Evolutionary conservation across 2,329 filamentous ascomycete species (phyloP), one percentile per base, ranked within the genome.

Genomic region (Ophiocordyceps robertsii): DNA sequence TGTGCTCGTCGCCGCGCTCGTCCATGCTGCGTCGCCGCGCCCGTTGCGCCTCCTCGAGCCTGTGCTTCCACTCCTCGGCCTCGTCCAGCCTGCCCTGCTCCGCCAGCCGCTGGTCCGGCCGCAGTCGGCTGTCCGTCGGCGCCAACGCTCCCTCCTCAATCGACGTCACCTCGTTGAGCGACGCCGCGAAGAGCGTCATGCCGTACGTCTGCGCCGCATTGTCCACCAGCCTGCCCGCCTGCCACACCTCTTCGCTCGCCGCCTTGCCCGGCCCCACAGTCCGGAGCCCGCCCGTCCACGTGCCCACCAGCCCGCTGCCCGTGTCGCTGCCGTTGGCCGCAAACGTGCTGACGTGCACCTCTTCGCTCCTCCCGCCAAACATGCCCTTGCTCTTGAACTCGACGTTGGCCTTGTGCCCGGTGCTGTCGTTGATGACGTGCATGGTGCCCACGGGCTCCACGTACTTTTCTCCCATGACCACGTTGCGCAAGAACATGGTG

Each of bases 381-480:
- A 98, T 95, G 50, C 92, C 90, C 57, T 92, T 93, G 43, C 82
- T 78, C 58, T 92, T 93, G 67, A 98, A 98, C 44, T 90, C 88
- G 38, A 87, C 78, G n/a, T 82, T 72, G 1, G 88, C 85, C 57
- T 86, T 89, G 50, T 84, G 79, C 8, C 89, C 87, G 0, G 81
- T 87, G 6, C 75, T 82, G 55, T 98, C 92, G 58, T 90, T 90
- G 49, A 77, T 66, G 30, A 98, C 76, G 21, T 81, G 79, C 85
- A 96, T 92, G 37, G 77, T 86, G 38, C 89, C 89, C 1, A 93
- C 86, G 0, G 92, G 92, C 63, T 98, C 92, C 12, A 96, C 80
- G 57, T 98, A 98, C 63, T 96, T 98, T 63, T 98, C 92, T 33
- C 92, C 92, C 53, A 94, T 90, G 43, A 98, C 93, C 41, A 98